Evolutionary conservation across 2,329 filamentous ascomycete genomes (phyloP), one percentile per base, ranked within the genome.

Genomic region (Colletotrichum shisoi): DNA sequence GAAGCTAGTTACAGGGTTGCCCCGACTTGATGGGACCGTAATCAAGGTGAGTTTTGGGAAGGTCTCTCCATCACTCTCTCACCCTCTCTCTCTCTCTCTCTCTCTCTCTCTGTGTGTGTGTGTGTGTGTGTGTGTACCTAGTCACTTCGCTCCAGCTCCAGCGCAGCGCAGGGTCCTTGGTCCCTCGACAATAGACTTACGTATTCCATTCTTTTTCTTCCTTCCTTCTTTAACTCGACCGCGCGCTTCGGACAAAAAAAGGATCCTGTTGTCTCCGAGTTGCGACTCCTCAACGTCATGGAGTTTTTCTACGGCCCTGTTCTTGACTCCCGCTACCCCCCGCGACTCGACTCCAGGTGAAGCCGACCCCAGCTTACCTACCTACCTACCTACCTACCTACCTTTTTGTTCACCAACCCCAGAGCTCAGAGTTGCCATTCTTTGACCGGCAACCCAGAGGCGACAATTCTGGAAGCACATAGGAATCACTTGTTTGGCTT

Each of bases 1-100:
- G 59, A 56, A 61, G 64, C 65, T 65, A 68, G 62, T 60, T 40
- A 56, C 63, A 68, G 68, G 68, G 60, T 68, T 63, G 60, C 57
- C 64, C 61, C 65, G 64, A 69, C 21, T 53, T 34, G 59, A 62
- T 46, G 59, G 57, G 56, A 63, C 39, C 49, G 57, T 49, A 68
- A 57, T 68, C 37, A 68, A 68, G 54, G 66, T 57, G 63, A 67
- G 51, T 67, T 34, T 57, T 68, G 62, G 51, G 44, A 62, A 68
- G 66, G 56, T 52, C 57, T 58, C 48, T 51, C 27, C 8, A 31
- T 34, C n/a, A n/a, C n/a, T n/a, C n/a, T n/a, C n/a, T n/a, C n/a
- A n/a, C n/a, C n/a, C 17, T 24, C 54, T 46, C 9, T 31, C 27
- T 27, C 24, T 27, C 24, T 24, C 3, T 31, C 17, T 24, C 54